phyloP scores from a whole-genome alignment of 2,329 filamentous ascomycete species.

The Aspergillus udagawae region DNA sequence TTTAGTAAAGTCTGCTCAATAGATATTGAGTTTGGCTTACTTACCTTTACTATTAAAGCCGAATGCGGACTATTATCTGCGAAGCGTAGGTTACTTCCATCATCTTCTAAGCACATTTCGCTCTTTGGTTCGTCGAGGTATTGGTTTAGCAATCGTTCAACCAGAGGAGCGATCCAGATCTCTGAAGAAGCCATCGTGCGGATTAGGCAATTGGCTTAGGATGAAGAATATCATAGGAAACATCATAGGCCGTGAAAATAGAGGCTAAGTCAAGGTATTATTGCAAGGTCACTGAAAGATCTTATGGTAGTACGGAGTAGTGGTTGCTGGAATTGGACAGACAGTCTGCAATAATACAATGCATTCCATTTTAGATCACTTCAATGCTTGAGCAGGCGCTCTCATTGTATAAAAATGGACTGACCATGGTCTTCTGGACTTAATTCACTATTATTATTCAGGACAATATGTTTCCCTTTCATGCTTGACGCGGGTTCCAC shows the following conservation, averaged over 20 bases:
- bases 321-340: neutral
- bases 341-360: neutral
- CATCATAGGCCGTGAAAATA: conserved; percentile 1
- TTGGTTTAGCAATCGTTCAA: conserved; percentile 20
- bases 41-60: conserved; percentile 31
- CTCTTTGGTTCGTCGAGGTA: conserved; percentile 13
- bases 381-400: neutral
- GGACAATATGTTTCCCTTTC: neutral
- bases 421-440: neutral
- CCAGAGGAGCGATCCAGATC: conserved; percentile 23
- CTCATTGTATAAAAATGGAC: neutral
- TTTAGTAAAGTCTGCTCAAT: conserved; percentile 2
- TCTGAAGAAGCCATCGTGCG: conserved; percentile 20
- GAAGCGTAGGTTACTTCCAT: conserved; percentile 35
- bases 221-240: neutral
- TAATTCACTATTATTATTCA: neutral
- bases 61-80: conserved; percentile 1
- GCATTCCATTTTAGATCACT: neutral
- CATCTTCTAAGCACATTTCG: conserved; percentile 24
- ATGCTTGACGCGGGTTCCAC: conserved; percentile 5
- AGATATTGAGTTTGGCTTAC: neutral
- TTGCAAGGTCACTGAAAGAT: neutral
- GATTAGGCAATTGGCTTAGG: conserved; percentile 7
- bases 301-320: neutral
- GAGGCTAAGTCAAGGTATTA: neutral